Evolutionary conservation across 306 rosid genomes (phyloP).

Genomic region (Abrus precatorius): DNA sequence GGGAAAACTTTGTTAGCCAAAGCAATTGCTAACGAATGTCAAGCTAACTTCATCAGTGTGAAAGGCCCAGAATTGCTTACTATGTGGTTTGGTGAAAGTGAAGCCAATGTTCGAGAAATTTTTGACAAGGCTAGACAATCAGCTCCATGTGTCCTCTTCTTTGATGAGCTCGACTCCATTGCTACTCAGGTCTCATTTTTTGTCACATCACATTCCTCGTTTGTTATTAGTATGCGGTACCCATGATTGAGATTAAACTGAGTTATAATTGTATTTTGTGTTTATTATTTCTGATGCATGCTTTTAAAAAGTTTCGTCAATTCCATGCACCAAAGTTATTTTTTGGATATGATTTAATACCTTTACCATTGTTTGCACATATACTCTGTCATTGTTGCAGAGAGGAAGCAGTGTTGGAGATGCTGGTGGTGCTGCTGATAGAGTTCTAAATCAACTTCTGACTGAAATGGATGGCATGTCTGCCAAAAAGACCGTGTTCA

Average conservation of each 20-base stretch:
- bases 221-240: slow-evolving; percentile 1
- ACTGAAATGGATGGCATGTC: slow-evolving; percentile 71
- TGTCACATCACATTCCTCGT: not conserved
- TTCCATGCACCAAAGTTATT: not conserved
- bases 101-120: slow-evolving; percentile 65
- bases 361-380: not conserved
- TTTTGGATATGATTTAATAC: not conserved
- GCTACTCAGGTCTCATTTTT: slow-evolving; percentile 58
- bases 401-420: slow-evolving; percentile 66
- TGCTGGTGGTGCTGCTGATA: slow-evolving; percentile 66
- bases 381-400: slow-evolving; percentile 38
- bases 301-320: not conserved
- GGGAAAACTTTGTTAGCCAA: slow-evolving; percentile 67
- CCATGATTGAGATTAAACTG: not conserved
- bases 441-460: slow-evolving; percentile 65
- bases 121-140: slow-evolving; percentile 67
- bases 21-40: slow-evolving; percentile 65
- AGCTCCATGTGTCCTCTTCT: slow-evolving; percentile 70
- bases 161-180: slow-evolving; percentile 69
- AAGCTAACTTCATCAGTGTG: slow-evolving; percentile 58
- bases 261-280: not conserved
- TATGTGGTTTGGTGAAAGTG: slow-evolving; percentile 75
- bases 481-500: slow-evolving; percentile 62
- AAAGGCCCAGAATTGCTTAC: slow-evolving; percentile 51
- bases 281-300: not conserved